phyloP scores from a whole-genome alignment of 140 eudicot genomes.

The Ambrosia hybrid region DNA sequence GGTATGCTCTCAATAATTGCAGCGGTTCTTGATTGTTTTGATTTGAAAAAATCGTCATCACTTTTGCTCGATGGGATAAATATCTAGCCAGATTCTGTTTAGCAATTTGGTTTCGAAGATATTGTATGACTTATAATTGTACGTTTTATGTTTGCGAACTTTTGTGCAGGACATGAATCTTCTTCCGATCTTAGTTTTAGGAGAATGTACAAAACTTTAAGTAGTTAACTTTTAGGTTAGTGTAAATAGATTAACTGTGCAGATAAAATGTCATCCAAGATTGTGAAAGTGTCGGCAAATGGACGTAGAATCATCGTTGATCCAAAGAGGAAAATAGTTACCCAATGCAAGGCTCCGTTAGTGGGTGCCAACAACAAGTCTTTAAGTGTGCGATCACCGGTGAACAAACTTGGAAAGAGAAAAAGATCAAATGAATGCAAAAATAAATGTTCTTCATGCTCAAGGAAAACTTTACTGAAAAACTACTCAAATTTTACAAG shows the following conservation, averaged over 20 bases:
- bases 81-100: too few species aligned
- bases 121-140: too few species aligned
- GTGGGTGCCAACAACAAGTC: slow-evolving; percentile 33
- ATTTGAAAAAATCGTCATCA: too few species aligned
- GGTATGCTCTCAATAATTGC: slow-evolving; percentile 29
- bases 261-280: slow-evolving; percentile 58
- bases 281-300: slow-evolving; percentile 65
- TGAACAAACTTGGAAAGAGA: slow-evolving; percentile 55
- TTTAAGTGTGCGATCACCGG: slow-evolving; percentile 32
- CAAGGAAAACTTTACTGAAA: slow-evolving; percentile 43
- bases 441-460: slow-evolving; percentile 35
- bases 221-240: slow-evolving; percentile 30
- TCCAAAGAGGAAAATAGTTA: slow-evolving; percentile 60
- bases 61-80: too few species aligned
- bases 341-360: slow-evolving; percentile 30
- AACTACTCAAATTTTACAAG: slow-evolving; percentile 58
- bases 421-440: slow-evolving; percentile 53
- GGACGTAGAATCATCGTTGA: slow-evolving; percentile 45
- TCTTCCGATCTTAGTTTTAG: slow-evolving; percentile 24
- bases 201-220: slow-evolving; percentile 23
- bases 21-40: too few species aligned
- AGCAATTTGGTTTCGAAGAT: too few species aligned
- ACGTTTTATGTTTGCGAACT: background rate
- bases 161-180: slow-evolving; percentile 36
- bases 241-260: slow-evolving; percentile 44